Evolutionary conservation across 1,284 basidiomycete species (phyloP).

Genomic region (Ceratobasidium sp.): DNA sequence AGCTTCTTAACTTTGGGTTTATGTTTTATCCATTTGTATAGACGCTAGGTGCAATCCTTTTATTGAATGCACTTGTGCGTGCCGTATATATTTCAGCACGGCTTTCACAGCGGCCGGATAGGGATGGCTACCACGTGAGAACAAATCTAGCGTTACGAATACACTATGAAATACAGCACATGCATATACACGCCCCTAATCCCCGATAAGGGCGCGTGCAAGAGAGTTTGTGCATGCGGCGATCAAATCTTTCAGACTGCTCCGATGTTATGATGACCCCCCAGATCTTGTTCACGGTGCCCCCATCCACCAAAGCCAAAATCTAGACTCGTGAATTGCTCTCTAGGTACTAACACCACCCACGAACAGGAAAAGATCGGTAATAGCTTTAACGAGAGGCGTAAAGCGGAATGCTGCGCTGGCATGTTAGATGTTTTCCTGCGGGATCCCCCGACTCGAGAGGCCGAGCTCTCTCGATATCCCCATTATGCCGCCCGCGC

Average conservation of each 20-base stretch:
- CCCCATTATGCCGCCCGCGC: neutral
- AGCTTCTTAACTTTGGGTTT: neutral
- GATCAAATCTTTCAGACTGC: neutral
- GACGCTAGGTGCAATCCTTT: neutral
- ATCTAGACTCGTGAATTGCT: too few relatives aligned
- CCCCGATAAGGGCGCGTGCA: conserved; percentile 6
- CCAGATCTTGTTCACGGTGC: neutral
- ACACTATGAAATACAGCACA: neutral
- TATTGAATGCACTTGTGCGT: neutral
- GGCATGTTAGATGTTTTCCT: neutral
- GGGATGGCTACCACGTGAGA: neutral
- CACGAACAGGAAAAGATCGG: neutral
- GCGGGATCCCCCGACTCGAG: neutral
- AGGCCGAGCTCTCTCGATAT: neutral
- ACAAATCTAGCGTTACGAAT: neutral
- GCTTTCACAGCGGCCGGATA: too few relatives aligned
- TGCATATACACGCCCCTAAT: neutral
- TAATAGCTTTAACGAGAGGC: neutral
- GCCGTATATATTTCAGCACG: neutral
- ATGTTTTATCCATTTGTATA: neutral
- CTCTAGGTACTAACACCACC: neutral
- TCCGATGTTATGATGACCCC: neutral
- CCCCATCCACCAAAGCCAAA: neutral
- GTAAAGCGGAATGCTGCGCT: neutral
- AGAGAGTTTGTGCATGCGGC: neutral